A percentile compares a stretch with the other conserved stretches of the same genome.
Evolutionary conservation across 352 stramenopile species (phyloP).

Genomic region (Phytophthora sansomeana): DNA sequence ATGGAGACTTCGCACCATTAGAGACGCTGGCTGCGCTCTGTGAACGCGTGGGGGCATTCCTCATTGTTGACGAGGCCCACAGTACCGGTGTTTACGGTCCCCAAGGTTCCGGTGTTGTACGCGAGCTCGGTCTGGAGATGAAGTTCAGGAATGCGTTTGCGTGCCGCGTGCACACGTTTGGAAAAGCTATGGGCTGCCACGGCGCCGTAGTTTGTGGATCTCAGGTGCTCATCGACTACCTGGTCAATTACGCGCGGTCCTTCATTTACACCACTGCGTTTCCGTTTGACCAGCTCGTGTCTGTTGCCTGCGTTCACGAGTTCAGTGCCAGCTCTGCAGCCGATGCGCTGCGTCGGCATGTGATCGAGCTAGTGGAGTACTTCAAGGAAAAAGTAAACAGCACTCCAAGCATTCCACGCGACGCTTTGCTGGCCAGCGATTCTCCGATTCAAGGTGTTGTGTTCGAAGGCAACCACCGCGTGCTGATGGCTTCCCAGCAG

Average conservation of each 20-base stretch:
- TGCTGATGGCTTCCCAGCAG: conserved; percentile 77
- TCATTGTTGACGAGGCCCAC: conserved; percentile 99
- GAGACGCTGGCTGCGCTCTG: conserved; percentile 85
- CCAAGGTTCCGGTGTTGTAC: conserved; percentile 75
- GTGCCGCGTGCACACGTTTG: conserved; percentile 95
- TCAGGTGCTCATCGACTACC: conserved; percentile 91
- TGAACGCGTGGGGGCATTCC: conserved; percentile 73
- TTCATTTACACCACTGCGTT: conserved; percentile 98
- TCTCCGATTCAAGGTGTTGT: conserved; percentile 96
- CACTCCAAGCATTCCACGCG: conserved; percentile 47
- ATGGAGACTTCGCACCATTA: conserved; percentile 96
- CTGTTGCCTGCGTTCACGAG: conserved; percentile 91
- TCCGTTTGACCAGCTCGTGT: conserved; percentile 92
- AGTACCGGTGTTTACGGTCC: conserved; percentile 91
- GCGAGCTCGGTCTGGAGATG: conserved; percentile 75
- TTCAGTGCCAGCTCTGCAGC: conserved; percentile 69
- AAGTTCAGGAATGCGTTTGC: conserved; percentile 73
- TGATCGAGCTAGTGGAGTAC: conserved; percentile 69
- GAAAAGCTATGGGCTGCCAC: conserved; percentile 97
- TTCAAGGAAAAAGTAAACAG: conserved; percentile 76
- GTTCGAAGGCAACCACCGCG: conserved; percentile 91
- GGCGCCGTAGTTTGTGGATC: conserved; percentile 94
- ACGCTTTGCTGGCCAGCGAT: conserved; percentile 68
- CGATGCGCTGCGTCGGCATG: conserved; percentile 47
- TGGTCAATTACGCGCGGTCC: conserved; percentile 97